These are phyloP conservation scores for Emiliania huxleyi DNA, from an alignment of 78 protist species.

Conservation along the genomic window DNA sequence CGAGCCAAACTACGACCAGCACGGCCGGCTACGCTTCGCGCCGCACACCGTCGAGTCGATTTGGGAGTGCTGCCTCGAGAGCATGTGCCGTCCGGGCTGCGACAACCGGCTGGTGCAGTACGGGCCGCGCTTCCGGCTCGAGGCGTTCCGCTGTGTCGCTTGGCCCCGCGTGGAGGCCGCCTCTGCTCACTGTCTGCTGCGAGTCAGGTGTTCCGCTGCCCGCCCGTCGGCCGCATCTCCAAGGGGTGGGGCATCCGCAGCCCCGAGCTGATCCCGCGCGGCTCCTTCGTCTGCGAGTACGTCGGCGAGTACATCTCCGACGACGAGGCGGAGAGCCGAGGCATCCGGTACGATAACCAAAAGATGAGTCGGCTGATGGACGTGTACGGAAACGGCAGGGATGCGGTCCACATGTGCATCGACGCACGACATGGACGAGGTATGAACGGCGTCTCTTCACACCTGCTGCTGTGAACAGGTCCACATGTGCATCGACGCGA, in stretches of 20 bases:
- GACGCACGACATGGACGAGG: too few species aligned
- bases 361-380: constrained; percentile 56
- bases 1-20: background rate
- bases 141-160: constrained; percentile 52
- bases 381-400: background rate
- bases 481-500: constrained; percentile 60
- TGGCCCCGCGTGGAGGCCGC: too few species aligned
- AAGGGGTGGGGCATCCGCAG: constrained; percentile 72
- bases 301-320: constrained; percentile 63
- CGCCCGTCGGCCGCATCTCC: background rate
- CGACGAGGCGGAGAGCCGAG: constrained; percentile 67
- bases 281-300: constrained; percentile 67
- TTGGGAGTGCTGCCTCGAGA: constrained; percentile 52
- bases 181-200: background rate
- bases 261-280: constrained; percentile 23
- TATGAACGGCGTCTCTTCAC: too few species aligned
- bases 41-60: background rate
- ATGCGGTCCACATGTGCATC: constrained; percentile 21
- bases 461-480: background rate
- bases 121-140: background rate
- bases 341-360: constrained; percentile 51
- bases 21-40: background rate
- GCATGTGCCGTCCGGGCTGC: constrained; percentile 49
- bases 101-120: constrained; percentile 51
- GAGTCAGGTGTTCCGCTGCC: constrained; percentile 55